Evolutionary conservation across 441 rosid species (phyloP), one percentile per base, ranked within the genome.

Genomic region (Cnidoscolus chayamansa): DNA sequence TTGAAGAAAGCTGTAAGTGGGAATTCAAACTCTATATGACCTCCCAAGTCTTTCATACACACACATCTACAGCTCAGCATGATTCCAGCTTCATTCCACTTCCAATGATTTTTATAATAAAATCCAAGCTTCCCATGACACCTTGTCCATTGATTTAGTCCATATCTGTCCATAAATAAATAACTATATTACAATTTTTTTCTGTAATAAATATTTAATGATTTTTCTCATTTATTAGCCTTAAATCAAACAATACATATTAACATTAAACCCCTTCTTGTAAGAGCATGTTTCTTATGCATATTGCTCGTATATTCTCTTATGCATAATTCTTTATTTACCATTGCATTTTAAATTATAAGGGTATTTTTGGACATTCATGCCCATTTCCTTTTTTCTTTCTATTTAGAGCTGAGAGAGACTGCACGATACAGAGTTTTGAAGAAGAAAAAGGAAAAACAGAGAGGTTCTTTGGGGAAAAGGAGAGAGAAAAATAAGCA

Each of bases 281-380:
- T 25, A 25, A 25, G 25, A 25, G 25, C 25, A 25, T 25, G 25
- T 25, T 25, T 25, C 25, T 25, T 25, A 25, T 25, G 25, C 25
- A 25, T 25, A 25, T 25, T 25, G 25, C 25, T 25, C 25, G 25
- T 25, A 25, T 25, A 25, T 25, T 25, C 25, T 25, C 45, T 3
- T 40, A 3, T 40, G 7, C 45, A 40, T 40, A 40, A 40, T 40
- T 3, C 2, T 35, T 40, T 40, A 40, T 40, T 40, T 40, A 40
- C 45, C 7, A 40, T 6, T 3, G 4, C 7, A 3, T 13, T 32
- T 15, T 54, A 40, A 75, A 55, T 0, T 0, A 2, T 0, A 67
- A 68, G 91, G 90, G 79, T 54, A 82, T 3, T 79, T 65, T 67
- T 48, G 92, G 74, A 63, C 81, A 11, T 82, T 72, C 74, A 19